Evolutionary conservation across 352 stramenopile genomes (phyloP).

Genomic region (Pythium periplocum): DNA sequence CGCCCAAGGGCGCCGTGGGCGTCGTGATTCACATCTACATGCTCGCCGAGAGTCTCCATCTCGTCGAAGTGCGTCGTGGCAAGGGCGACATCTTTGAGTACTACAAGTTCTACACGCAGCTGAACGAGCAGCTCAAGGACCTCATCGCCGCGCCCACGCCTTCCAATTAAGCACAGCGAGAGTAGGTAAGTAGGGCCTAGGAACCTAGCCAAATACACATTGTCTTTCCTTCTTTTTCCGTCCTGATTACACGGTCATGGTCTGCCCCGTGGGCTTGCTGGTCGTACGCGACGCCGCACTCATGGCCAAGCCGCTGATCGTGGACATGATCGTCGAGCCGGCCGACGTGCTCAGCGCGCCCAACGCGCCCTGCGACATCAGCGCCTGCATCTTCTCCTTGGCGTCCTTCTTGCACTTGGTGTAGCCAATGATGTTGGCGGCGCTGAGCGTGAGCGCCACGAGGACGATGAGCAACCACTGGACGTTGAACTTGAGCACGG

Average conservation of each 20-base stretch:
- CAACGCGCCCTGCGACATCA: slow-evolving; percentile 75
- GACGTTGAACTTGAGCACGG: slow-evolving; percentile 91
- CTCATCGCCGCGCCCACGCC: slow-evolving; percentile 40
- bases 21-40: slow-evolving; percentile 90
- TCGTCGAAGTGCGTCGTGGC: slow-evolving; percentile 86
- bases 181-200: background rate
- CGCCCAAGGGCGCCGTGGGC: slow-evolving; percentile 82
- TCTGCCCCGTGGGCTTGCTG: slow-evolving; percentile 6
- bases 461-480: slow-evolving; percentile 92
- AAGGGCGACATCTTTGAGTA: slow-evolving; percentile 91
- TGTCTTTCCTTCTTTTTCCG: background rate
- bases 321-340: slow-evolving; percentile 73
- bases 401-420: slow-evolving; percentile 94
- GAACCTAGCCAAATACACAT: slow-evolving; percentile 7
- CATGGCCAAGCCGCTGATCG: slow-evolving; percentile 63
- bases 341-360: slow-evolving; percentile 60
- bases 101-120: slow-evolving; percentile 88
- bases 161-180: background rate
- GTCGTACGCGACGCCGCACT: slow-evolving; percentile 17
- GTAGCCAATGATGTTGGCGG: slow-evolving; percentile 98
- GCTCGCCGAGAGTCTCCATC: slow-evolving; percentile 74
- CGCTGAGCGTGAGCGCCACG: slow-evolving; percentile 90
- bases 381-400: slow-evolving; percentile 76
- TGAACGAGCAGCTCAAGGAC: slow-evolving; percentile 86
- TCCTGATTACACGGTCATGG: slow-evolving; percentile 35